Conservation (phyloP, 495 filamentous ascomycete species). For the Neurospora sp. region DNA sequence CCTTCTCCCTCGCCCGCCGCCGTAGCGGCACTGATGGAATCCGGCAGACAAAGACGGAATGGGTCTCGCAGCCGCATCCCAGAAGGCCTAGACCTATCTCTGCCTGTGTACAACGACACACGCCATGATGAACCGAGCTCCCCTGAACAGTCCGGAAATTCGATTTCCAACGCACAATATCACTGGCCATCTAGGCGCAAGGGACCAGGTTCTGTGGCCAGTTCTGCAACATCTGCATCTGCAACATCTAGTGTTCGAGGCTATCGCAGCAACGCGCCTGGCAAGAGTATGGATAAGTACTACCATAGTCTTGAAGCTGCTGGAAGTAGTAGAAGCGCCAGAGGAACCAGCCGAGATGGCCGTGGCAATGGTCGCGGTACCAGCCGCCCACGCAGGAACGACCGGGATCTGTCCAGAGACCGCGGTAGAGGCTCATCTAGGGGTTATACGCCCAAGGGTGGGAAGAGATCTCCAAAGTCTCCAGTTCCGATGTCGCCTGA, state of each 20-base stretch:
- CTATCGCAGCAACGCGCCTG: constrained; percentile 31
- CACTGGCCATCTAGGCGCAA: constrained; percentile 38
- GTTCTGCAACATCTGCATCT: constrained; percentile 32
- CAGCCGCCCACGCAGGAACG: constrained; percentile 40
- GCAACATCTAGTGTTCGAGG: constrained; percentile 23
- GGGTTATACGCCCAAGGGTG: constrained; percentile 59
- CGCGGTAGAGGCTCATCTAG: constrained; percentile 54
- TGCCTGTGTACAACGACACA: constrained; percentile 48
- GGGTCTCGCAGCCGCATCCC: constrained; percentile 75
- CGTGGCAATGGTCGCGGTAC: constrained; percentile 38
- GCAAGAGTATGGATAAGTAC: constrained; percentile 70
- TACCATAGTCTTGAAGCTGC: constrained; percentile 79
- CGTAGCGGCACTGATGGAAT: constrained; percentile 40
- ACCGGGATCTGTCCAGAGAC: constrained; percentile 55
- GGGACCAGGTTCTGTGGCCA: constrained; percentile 36
- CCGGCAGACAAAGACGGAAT: constrained; percentile 44
- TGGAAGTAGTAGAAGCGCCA: constrained; percentile 44
- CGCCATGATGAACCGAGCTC: constrained; percentile 41
- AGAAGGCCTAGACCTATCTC: constrained; percentile 65
- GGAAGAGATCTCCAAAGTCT: constrained; percentile 81
- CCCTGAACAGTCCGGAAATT: constrained; percentile 37
- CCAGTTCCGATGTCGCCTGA: constrained; percentile 89
- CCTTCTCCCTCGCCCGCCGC: constrained; percentile 41
- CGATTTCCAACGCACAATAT: constrained; percentile 26
- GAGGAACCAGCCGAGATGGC: constrained; percentile 50